Percentiles rank a stretch among this genome's conserved stretches.
phyloP scores from a whole-genome alignment of 2,329 filamentous ascomycete species.

The Botrytis hyacinthi region DNA sequence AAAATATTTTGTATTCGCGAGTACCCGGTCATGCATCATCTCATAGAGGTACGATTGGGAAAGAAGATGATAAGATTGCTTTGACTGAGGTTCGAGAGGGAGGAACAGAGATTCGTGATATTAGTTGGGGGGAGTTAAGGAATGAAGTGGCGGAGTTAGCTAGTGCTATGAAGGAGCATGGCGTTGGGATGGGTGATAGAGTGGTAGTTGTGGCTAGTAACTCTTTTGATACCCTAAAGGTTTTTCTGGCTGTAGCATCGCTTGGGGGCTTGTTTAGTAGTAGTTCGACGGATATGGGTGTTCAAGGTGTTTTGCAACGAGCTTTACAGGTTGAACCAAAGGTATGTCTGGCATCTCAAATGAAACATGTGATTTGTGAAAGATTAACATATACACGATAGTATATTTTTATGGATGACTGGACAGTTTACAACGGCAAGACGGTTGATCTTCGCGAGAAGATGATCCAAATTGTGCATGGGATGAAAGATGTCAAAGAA shows the following conservation, averaged over 20 bases:
- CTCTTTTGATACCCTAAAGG: slow-evolving; percentile 68
- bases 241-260: slow-evolving; percentile 67
- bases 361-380: background rate
- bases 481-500: background rate
- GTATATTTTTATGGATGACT: slow-evolving; percentile 82
- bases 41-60: slow-evolving; percentile 53
- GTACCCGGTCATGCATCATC: slow-evolving; percentile 44
- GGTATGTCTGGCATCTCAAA: slow-evolving; percentile 37
- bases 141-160: slow-evolving; percentile 56
- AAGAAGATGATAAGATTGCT: slow-evolving; percentile 70
- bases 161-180: slow-evolving; percentile 63
- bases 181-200: slow-evolving; percentile 69
- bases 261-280: slow-evolving; percentile 74
- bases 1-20: slow-evolving; percentile 70
- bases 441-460: slow-evolving; percentile 68
- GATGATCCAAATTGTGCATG: slow-evolving; percentile 47
- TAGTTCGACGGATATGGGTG: slow-evolving; percentile 80
- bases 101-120: slow-evolving; percentile 49
- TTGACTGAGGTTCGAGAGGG: slow-evolving; percentile 73
- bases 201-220: slow-evolving; percentile 75
- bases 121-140: slow-evolving; percentile 68
- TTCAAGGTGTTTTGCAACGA: slow-evolving; percentile 72
- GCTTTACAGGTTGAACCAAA: slow-evolving; percentile 72
- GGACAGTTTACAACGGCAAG: slow-evolving; percentile 76
- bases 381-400: slow-evolving; percentile 30